These are phyloP conservation scores for Dothistroma septosporum DNA, from an alignment of 2,329 filamentous ascomycete genomes.

Conservation along the genomic window DNA sequence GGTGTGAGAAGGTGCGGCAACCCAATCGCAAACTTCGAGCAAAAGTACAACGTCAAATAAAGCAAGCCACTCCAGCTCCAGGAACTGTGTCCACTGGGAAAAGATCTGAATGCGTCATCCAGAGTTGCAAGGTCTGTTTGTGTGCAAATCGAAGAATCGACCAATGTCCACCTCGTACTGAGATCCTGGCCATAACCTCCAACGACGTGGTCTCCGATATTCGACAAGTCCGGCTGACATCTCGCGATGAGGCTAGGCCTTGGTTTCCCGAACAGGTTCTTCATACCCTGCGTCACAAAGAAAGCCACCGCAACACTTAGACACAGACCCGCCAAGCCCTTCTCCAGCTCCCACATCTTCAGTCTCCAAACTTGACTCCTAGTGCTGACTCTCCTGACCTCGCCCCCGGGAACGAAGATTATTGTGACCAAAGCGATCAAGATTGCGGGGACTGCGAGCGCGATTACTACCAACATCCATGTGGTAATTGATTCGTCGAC, in stretches of 20 bases:
- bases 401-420: constrained; percentile 65
- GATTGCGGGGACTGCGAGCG: constrained; percentile 59
- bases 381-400: constrained; percentile 43
- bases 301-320: constrained; percentile 68
- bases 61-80: constrained; percentile 73
- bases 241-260: constrained; percentile 62
- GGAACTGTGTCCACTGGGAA: constrained; percentile 72
- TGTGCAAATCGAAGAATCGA: constrained; percentile 71
- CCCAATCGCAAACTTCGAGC: constrained; percentile 72
- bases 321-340: constrained; percentile 75
- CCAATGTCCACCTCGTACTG: constrained; percentile 60
- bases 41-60: constrained; percentile 83
- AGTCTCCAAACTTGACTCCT: constrained; percentile 64
- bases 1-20: constrained; percentile 59
- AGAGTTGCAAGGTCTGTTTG: constrained; percentile 59
- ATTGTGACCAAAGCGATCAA: constrained; percentile 67
- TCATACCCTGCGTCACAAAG: constrained; percentile 80
- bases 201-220: constrained; percentile 57
- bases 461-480: constrained; percentile 60
- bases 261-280: constrained; percentile 51
- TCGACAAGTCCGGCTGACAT: constrained; percentile 69
- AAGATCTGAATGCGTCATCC: constrained; percentile 80
- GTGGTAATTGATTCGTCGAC: constrained; percentile 68
- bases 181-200: constrained; percentile 55
- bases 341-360: constrained; percentile 86